Evolutionary conservation across 768 basidiomycete genomes (phyloP).

Genomic region (Fibroporia radiculosa): DNA sequence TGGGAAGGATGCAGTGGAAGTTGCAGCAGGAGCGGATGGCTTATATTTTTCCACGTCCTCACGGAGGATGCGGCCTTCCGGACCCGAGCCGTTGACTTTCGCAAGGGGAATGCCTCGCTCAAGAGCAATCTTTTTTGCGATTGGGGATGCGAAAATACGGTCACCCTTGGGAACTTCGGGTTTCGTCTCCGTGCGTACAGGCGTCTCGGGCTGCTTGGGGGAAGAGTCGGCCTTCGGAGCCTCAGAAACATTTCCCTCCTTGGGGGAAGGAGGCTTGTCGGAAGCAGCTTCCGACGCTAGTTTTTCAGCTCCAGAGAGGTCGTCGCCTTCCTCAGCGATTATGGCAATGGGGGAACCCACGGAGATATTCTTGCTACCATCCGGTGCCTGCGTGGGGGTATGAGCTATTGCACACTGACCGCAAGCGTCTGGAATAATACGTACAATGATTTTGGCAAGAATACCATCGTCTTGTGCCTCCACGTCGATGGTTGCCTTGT

Average conservation of each 20-base stretch:
- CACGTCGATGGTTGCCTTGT: conserved; percentile 99
- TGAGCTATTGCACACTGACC: too few relatives aligned
- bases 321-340: conserved; percentile 92
- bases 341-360: conserved; percentile 91
- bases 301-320: conserved; percentile 73
- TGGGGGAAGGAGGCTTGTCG: conserved; percentile 29
- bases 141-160: conserved; percentile 89
- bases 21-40: conserved; percentile 34
- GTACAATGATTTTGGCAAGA: conserved; percentile 91
- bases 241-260: conserved; percentile 32
- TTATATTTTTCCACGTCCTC: conserved; percentile 93
- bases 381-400: conserved; percentile 63
- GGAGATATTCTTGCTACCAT: conserved; percentile 79
- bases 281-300: conserved; percentile 58
- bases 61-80: conserved; percentile 88
- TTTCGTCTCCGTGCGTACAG: conserved; percentile 35
- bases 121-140: conserved; percentile 95
- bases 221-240: conserved; percentile 33
- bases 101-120: conserved; percentile 88
- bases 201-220: conserved; percentile 27
- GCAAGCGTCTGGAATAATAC: conserved; percentile 22
- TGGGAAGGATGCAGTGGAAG: conserved; percentile 32
- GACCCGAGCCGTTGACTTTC: conserved; percentile 89
- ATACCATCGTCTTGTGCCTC: conserved; percentile 98
- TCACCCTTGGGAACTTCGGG: conserved; percentile 57